Percentiles rank a stretch among this genome's conserved stretches.
phyloP scores from a whole-genome alignment of 202 grass and related monocot species.

The Carex arenaria region DNA sequence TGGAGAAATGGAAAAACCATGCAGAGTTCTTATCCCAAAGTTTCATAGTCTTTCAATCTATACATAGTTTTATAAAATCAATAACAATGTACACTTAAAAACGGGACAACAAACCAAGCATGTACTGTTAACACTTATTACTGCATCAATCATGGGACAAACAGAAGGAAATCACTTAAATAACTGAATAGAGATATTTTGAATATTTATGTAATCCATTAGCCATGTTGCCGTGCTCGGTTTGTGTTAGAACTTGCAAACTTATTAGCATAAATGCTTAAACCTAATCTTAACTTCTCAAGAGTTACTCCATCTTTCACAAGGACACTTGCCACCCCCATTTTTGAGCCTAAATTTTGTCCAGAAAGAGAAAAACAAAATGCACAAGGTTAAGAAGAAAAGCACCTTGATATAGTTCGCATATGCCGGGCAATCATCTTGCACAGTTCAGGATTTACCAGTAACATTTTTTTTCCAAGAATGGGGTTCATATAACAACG shows the following conservation, averaged over 20 bases:
- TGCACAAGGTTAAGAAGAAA: constrained; percentile 5
- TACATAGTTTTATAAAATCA: not conserved
- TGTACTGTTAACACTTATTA: not conserved
- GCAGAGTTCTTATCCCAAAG: not conserved
- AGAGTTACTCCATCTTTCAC: constrained; percentile 30
- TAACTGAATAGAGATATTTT: not conserved
- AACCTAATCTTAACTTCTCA: constrained; percentile 30
- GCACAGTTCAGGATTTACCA: not conserved
- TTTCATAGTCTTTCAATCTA: not conserved
- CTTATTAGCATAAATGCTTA: constrained; percentile 22
- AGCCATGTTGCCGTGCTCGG: not conserved
- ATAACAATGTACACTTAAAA: not conserved
- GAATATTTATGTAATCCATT: not conserved
- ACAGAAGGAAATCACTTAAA: not conserved
- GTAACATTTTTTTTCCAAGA: not conserved
- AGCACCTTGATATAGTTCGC: not conserved
- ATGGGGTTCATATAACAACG: not conserved
- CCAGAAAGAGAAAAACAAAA: not conserved
- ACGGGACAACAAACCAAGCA: not conserved
- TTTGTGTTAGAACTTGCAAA: constrained; percentile 8
- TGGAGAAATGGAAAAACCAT: not conserved
- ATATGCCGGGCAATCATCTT: not conserved
- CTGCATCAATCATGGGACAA: not conserved
- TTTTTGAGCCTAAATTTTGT: constrained; percentile 19
- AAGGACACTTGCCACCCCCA: constrained; percentile 25